Base-by-base conservation (phyloP, 176 grass and related monocot species). In the Sorghum bicolor region DNA sequence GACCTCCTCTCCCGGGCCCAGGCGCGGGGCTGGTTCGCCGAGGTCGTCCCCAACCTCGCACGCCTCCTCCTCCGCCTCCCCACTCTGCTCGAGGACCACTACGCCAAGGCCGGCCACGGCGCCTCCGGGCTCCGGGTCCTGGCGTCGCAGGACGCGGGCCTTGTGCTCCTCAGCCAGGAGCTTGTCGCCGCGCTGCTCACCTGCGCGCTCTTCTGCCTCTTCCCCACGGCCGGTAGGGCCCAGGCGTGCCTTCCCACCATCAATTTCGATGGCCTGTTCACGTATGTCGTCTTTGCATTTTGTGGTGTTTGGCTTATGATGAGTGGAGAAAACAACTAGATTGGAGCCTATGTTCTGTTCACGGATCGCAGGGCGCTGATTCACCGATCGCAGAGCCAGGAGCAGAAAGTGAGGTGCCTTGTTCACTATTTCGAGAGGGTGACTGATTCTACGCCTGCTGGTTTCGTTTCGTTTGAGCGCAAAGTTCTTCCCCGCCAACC, bases 401-500 rank as follows among this genome's bases (percentile, higher is more conserved):
- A 93, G 86, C 80, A 98, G 48, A 98, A 98, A 83, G 28, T 98
- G 52, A 92, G 83, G 61, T 98, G 96, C 78, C 62, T 98, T 37
- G 70, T 90, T 63, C 96, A 94, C 81, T 98, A 96, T 82, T 98
- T 95, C n/a, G 91, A 98, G 83, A 95, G 89, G 84, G 83, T 98
- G 60, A 88, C 87, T 38, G 80, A 76, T 20, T 76, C 80, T 38
- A 86, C 28, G 17, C 89, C 85, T 29, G 81, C 74, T 24, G 96
- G 93, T 45, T 82, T 61, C 28, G 83, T 98, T 88, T 95, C 96
- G 7, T 98, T 94, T 86, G 91, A 95, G 72, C 86, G 96, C 50
- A 95, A 95, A 73, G 85, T 92, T 81, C 91, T 98, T 87, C 77
- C 73, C 29, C 34, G 40, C 31, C 14, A 30, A 17, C 34, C 53